Base-by-base conservation (phyloP, 2,329 filamentous ascomycete species). In the Alternaria ethzedia region DNA sequence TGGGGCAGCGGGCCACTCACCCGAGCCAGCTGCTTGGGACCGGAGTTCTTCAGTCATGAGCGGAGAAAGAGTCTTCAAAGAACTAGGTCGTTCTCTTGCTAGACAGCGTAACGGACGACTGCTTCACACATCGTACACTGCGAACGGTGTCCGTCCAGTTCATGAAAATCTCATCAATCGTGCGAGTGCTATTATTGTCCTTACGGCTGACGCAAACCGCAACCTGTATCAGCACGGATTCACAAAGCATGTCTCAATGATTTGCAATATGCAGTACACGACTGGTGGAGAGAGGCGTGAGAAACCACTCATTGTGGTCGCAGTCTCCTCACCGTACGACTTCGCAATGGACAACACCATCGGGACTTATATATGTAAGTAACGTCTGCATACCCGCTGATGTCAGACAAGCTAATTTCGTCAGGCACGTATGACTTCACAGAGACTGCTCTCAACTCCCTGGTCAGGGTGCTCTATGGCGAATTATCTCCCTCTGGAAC, bases 191-290 rank as follows among this genome's bases (percentile, higher is more conserved):
- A 93, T 97, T 66, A 91, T 98, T 66, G 90, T 97, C 54, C 87
- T 97, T 30, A 97, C 95, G 0, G 95, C 95, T 10, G 95, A 98
- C 81, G 94, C 94, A 1, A 97, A 97, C 76, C 87, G 94, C 44
- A 97, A 98, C 75, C 83, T 97, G 13, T 98, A 97, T 75, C 95
- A 98, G 78, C 89, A 93, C 54, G 94, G 94, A 0, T 98, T 98
- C 77, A 95, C 95, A 2, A 98, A 97, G 78, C 95, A 98, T 70
- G 92, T 97, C 9, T 91, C 94, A 12, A 96, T 97, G 91, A 95
- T 97, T 81, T 97, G 94, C 81, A 93, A 92, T 21, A 91, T 94
- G 88, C 86, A 93, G 61, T 85, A 83, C 65, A 88, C 89, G 7
- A 89, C 90, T 7, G 87, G 87, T 13, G 91, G 91, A 2, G 91